Percentiles rank a stretch among this genome's conserved stretches.
These are phyloP conservation scores for Chytridium lagenaria DNA, from an alignment of 371 early-diverging fungal genomes.

Conservation along the genomic window DNA sequence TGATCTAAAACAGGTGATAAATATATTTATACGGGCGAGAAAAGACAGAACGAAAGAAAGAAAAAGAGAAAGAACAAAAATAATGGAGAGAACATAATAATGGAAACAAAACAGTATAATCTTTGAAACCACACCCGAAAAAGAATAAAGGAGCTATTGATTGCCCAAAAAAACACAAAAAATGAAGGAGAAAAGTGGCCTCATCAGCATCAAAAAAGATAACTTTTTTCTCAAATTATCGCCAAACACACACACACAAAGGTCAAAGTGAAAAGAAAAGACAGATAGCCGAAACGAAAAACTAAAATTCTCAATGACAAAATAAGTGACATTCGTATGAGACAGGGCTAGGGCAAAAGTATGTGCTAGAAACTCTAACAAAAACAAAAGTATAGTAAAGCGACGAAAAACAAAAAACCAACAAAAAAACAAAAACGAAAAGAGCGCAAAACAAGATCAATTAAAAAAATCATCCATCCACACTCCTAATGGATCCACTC, in stretches of 20 bases:
- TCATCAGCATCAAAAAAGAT: neutral
- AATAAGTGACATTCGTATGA: neutral
- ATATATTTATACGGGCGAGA: too few species aligned
- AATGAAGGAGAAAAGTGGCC: neutral
- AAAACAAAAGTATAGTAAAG: neutral
- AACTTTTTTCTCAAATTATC: neutral
- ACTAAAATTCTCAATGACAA: neutral
- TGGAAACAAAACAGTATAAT: too few species aligned
- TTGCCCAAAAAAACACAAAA: too few species aligned
- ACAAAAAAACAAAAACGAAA: neutral
- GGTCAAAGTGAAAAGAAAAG: neutral
- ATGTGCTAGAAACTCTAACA: neutral
- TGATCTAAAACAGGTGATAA: too few species aligned
- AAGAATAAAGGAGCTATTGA: too few species aligned
- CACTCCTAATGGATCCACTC: neutral
- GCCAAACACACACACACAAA: neutral
- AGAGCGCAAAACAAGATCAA: neutral
- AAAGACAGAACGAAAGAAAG: too few species aligned
- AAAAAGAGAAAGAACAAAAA: too few species aligned
- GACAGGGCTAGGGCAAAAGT: neutral
- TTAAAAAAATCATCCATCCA: neutral
- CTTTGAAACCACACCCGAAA: too few species aligned
- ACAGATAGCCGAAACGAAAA: neutral
- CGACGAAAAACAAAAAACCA: constrained; percentile 1
- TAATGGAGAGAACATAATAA: too few species aligned